Evolutionary conservation across 352 stramenopile genomes (phyloP), one percentile per base, ranked within the genome.

Genomic region (Globisporangium paddicum): DNA sequence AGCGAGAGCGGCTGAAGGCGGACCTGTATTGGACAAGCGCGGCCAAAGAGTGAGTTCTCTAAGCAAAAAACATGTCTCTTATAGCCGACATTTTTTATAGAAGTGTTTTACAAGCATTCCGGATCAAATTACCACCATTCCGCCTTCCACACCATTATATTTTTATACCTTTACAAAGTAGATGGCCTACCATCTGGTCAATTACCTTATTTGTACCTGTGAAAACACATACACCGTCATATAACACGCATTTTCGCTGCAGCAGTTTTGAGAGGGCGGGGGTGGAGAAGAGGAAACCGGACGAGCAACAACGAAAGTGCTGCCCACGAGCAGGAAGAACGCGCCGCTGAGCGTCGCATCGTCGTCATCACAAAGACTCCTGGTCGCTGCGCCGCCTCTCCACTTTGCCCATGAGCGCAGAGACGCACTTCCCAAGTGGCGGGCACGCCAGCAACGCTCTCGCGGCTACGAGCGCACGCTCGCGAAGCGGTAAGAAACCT

Each of bases 21-120:
- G 79, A 92, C 53, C 19, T 86, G 38, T 92, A 94, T 60, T 94
- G 84, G 72, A 90, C 35, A 49, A 70, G 10, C 56, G 42, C 3
- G 74, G 76, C 18, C 49, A 76, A 11, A 25, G n/a, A n/a, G n/a
- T n/a, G n/a, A n/a, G n/a, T n/a, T n/a, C n/a, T n/a, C n/a, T n/a
- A n/a, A n/a, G n/a, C n/a, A n/a, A n/a, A n/a, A n/a, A n/a, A 3
- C 35, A 18, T 32, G 28, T 40, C 35, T 40, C 35, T 40, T 40
- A 40, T 40, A 40, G 10, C 9, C 35, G 35, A 40, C 34, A 1
- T 18, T 16, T 18, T 13, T 40, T 18, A 5, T 18, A 40, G 13
- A 40, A 18, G 34, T 38, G 34, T 10, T 38, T 40, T 40, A 42
- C 37, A 14, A 8, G 13, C 37, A 42, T 42, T 42, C 37, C 13